Percentiles rank a stretch among this genome's conserved stretches.
These are phyloP conservation scores for Trichoderma koningii DNA, from an alignment of 2,329 filamentous ascomycete genomes.

Conservation along the genomic window DNA sequence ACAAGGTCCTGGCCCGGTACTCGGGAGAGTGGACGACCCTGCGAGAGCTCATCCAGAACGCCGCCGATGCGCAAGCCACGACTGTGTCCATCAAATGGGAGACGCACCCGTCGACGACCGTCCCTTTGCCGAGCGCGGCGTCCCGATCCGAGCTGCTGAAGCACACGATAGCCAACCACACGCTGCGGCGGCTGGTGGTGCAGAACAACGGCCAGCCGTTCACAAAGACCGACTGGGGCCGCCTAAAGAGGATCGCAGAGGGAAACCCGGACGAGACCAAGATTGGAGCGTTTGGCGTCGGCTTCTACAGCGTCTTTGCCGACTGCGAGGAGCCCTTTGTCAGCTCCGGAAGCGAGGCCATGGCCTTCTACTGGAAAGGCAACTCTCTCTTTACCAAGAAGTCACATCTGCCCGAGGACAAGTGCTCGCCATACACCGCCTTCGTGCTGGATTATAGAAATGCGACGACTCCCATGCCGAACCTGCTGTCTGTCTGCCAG, in stretches of 20 bases:
- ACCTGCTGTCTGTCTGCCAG: conserved; percentile 81
- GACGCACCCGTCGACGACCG: conserved; percentile 76
- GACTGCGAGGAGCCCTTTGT: conserved; percentile 98
- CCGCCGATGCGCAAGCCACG: conserved; percentile 91
- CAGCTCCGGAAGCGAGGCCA: conserved; percentile 85
- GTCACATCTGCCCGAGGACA: conserved; percentile 68
- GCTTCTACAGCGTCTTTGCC: conserved; percentile 97
- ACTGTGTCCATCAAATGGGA: conserved; percentile 92
- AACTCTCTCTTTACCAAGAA: conserved; percentile 94
- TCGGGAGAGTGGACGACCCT: conserved; percentile 92
- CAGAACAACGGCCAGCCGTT: conserved; percentile 92
- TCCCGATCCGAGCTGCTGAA: conserved; percentile 74
- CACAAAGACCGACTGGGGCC: conserved; percentile 85
- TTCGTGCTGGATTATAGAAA: conserved; percentile 96
- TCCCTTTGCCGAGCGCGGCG: conserved; percentile 67
- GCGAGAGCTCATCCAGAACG: conserved; percentile 95
- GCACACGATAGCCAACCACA: conserved; percentile 82
- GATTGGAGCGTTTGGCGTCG: conserved; percentile 97
- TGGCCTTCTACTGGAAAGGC: conserved; percentile 99
- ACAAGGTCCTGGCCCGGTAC: conserved; percentile 95
- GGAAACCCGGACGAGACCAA: conserved; percentile 99
- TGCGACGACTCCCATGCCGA: conserved; percentile 80
- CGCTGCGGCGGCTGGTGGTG: conserved; percentile 81
- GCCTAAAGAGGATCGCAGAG: conserved; percentile 95
- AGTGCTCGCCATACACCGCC: conserved; percentile 73